These are phyloP conservation scores for Ustilago loliicola DNA, from an alignment of 1,284 basidiomycete genomes.

Conservation along the genomic window DNA sequence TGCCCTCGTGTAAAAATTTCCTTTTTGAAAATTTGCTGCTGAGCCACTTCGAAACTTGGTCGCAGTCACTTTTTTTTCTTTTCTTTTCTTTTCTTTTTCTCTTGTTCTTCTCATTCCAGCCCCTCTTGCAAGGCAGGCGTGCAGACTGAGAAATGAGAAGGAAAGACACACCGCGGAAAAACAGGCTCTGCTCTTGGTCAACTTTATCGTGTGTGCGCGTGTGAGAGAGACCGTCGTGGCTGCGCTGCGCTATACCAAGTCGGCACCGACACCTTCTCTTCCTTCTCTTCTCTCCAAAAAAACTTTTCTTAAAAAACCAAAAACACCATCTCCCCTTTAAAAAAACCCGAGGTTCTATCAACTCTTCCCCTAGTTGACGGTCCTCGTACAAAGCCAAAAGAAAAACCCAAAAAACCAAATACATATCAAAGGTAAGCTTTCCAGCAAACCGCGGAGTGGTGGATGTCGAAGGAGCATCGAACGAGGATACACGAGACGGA, in stretches of 20 bases:
- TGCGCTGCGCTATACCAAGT: slow-evolving; percentile 14
- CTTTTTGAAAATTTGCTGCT: slow-evolving; percentile 6
- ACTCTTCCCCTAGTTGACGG: slow-evolving; percentile 23
- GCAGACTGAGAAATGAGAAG: not conserved
- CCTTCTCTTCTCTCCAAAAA: slow-evolving; percentile 43
- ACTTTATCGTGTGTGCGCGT: slow-evolving; percentile 11
- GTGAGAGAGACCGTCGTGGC: slow-evolving; percentile 2
- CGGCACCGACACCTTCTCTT: slow-evolving; percentile 26
- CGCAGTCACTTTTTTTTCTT: not conserved
- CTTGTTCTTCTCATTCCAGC: slow-evolving; percentile 1
- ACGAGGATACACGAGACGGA: not conserved
- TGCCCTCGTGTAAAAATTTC: not conserved
- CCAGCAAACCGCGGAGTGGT: not conserved
- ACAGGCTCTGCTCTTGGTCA: not conserved
- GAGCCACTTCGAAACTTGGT: slow-evolving; percentile 1
- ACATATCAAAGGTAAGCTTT: slow-evolving; percentile 42
- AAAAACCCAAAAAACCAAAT: slow-evolving; percentile 38
- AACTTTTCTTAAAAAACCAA: slow-evolving; percentile 46
- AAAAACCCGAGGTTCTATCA: slow-evolving; percentile 50
- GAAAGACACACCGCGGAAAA: not conserved
- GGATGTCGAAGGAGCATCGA: not conserved
- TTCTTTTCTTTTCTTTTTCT: not conserved
- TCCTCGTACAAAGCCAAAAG: slow-evolving; percentile 47
- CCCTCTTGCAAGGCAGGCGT: slow-evolving; percentile 2
- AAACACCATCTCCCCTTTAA: slow-evolving; percentile 44